Evolutionary conservation across 495 filamentous ascomycete genomes (phyloP), one percentile per base, ranked within the genome.

Genomic region (Friedmanniomyces simplex): DNA sequence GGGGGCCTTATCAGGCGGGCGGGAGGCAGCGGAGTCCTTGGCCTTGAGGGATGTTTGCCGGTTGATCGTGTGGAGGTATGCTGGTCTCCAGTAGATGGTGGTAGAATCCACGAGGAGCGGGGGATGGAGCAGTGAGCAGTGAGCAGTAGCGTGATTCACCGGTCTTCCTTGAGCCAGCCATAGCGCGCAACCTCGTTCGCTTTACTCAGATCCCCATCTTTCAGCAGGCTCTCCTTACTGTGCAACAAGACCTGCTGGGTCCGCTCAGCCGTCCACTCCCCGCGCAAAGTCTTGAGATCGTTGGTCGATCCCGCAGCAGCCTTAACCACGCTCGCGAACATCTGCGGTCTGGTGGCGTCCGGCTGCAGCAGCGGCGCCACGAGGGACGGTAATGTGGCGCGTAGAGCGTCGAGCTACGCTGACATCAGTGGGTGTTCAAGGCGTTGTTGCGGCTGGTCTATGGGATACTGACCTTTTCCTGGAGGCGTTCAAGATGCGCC

Each of bases 261-360:
- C 28, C 39, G 36, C 47, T 53, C 52, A 46, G 52, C 46, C 1
- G 3, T 32, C 57, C 57, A 60, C 5, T 32, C 24, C 2, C 42
- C 41, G 16, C 57, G 49, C 3, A 64, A 60, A 8, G 28, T 25
- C 24, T 34, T 49, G 21, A 60, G 34, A 43, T 54, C 41, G 18
- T 56, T 24, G 3, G 36, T 57, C n/a, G 58, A 47, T 32, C 21
- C 13, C 20, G 42, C 28, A 26, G 61, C 61, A 1, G 61, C 37
- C 30, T 50, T 58, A 30, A 42, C 42, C 20, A 64, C 43, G 2
- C 30, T 22, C 37, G 52, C 57, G 48, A 64, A 64, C 47, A 64
- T 57, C 2, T 50, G 43, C 28, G 48, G 45, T 50, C 52, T 60
- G 51, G 36, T 59, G 22, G 30, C 48, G 10, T 47, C 25, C 21